A percentile compares a stretch with the other conserved stretches of the same genome.
Evolutionary conservation across 2,329 filamentous ascomycete genomes (phyloP).

Genomic region (Zalaria sp.): DNA sequence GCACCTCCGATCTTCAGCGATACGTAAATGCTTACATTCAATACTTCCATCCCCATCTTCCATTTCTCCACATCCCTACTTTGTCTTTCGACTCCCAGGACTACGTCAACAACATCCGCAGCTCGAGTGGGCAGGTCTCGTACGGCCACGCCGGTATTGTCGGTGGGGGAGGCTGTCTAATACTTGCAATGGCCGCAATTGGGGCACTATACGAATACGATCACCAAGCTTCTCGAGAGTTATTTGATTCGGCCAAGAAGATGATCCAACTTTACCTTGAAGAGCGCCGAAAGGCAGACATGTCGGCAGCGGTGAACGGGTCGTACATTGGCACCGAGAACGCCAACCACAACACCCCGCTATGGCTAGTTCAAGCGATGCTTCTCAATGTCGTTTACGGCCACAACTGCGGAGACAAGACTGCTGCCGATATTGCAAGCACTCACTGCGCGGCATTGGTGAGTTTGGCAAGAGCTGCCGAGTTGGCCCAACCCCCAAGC

Average conservation of each 20-base stretch:
- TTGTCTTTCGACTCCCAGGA: slow-evolving; percentile 75
- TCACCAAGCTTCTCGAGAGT: slow-evolving; percentile 59
- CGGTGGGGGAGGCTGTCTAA: slow-evolving; percentile 73
- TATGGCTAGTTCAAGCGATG: slow-evolving; percentile 97
- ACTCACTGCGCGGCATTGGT: slow-evolving; percentile 86
- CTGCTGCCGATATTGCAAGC: slow-evolving; percentile 77
- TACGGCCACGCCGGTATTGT: slow-evolving; percentile 41
- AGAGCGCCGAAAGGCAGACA: slow-evolving; percentile 74
- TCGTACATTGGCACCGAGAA: slow-evolving; percentile 18
- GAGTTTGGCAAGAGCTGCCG: slow-evolving; percentile 80
- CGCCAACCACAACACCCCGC: slow-evolving; percentile 49
- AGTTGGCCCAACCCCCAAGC: slow-evolving; percentile 44
- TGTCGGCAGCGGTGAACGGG: slow-evolving; percentile 45
- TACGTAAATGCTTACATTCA: slow-evolving; percentile 82
- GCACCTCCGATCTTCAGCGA: slow-evolving; percentile 72
- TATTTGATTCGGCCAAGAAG: slow-evolving; percentile 89
- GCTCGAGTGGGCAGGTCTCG: slow-evolving; percentile 36
- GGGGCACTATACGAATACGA: slow-evolving; percentile 83
- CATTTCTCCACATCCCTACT: slow-evolving; percentile 87
- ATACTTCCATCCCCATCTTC: slow-evolving; percentile 86
- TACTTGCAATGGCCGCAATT: slow-evolving; percentile 77
- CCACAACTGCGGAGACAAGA: slow-evolving; percentile 86
- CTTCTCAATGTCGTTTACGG: slow-evolving; percentile 90
- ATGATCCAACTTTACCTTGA: slow-evolving; percentile 91
- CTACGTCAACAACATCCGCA: slow-evolving; percentile 45